Conservation (phyloP, 768 basidiomycete genomes). For the Infundibulicybe gibba region DNA sequence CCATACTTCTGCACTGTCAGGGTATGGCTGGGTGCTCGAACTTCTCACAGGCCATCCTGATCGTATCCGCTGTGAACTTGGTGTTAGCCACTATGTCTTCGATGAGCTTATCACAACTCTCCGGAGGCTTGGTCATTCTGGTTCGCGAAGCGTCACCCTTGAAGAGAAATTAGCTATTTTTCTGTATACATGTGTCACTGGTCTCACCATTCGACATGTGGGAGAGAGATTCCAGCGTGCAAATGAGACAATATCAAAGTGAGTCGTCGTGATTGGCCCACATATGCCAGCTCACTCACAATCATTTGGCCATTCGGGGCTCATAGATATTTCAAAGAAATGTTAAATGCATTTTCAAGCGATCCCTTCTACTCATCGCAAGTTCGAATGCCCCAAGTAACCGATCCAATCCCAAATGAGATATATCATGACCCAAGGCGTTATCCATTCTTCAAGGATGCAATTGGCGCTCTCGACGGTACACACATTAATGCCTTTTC, state of each 20-base stretch:
- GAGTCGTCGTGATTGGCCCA: neutral
- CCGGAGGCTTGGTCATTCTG: neutral
- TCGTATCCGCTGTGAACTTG: slow-evolving; percentile 9
- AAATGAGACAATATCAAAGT: slow-evolving; percentile 15
- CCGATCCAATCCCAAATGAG: slow-evolving; percentile 12
- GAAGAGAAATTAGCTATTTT: neutral
- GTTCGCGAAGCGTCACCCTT: neutral
- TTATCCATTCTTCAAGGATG: slow-evolving; percentile 27
- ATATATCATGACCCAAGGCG: slow-evolving; percentile 25
- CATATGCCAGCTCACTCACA: too few relatives aligned
- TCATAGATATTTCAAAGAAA: neutral
- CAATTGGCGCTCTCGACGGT: slow-evolving; percentile 29
- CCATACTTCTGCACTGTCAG: slow-evolving; percentile 14
- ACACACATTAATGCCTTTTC: slow-evolving; percentile 21
- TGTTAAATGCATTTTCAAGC: slow-evolving; percentile 15
- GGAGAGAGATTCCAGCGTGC: slow-evolving; percentile 14
- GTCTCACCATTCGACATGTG: slow-evolving; percentile 7
- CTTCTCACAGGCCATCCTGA: slow-evolving; percentile 16
- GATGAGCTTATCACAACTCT: slow-evolving; percentile 1
- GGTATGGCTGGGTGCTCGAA: slow-evolving; percentile 13
- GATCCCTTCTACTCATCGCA: slow-evolving; percentile 8
- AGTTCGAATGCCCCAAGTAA: slow-evolving; percentile 2
- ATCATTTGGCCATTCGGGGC: neutral
- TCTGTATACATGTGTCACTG: slow-evolving; percentile 5
- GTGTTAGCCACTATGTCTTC: slow-evolving; percentile 12